Evolutionary conservation across 208 protist genomes (phyloP), one percentile per base, ranked within the genome.

Genomic region (Crithidia mellificae): DNA sequence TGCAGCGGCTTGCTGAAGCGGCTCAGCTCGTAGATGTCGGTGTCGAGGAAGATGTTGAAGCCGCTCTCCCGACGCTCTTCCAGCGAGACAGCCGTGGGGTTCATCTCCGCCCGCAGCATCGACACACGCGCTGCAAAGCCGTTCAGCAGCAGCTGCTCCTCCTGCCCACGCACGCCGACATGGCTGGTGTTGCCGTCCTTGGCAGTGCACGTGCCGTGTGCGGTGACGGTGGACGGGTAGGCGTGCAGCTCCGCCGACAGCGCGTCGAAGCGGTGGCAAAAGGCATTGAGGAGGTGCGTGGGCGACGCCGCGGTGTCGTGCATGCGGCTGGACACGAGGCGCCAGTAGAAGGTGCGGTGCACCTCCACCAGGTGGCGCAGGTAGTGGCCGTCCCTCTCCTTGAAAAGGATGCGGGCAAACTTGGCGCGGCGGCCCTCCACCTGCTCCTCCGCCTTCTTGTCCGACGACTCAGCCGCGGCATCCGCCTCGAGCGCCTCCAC

Each of bases 31-130:
- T 69, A 67, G 8, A 91, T 79, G 47, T 95, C 91, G 22, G 90
- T 74, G 72, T 98, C 92, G 27, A 66, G 68, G 72, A 97, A 98
- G 41, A 98, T 87, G 62, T 98, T 96, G 74, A 97, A 97, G 58
- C 80, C 85, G 1, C 34, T 59, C 25, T 62, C 70, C 27, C 68
- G 50, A 53, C 80, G 85, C 29, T 85, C 90, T 49, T 84, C 78
- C 38, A 92, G 58, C n/a, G 78, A 68, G 7, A 72, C 51, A 5
- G 70, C 61, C 0, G 49, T 39, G 30, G 64, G 57, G 14, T 30
- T 19, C 51, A 91, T 46, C 43, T 87, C 76, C 2, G 46, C 39
- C 1, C 57, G 58, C 39, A 96, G 71, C 38, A 90, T 64, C 27
- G 74, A 70, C 24, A 72, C 81, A 17, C 91, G 88, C 6, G 77